Percentiles rank a stretch among this genome's conserved stretches.
Conservation (phyloP, 2,329 filamentous ascomycete genomes). For the Orbilia quercus region DNA sequence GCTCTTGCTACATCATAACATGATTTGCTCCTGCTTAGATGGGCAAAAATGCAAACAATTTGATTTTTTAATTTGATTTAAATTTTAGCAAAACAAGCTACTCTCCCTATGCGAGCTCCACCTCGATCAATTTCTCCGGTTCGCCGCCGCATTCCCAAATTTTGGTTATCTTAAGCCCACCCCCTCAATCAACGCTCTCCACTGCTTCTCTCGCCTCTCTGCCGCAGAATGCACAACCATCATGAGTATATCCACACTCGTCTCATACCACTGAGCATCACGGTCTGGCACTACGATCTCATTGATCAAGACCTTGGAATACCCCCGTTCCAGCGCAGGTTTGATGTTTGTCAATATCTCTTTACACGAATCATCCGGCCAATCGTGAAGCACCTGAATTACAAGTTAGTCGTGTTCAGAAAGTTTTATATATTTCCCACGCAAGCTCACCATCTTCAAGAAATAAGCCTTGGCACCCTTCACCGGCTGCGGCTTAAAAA, state of each 20-base stretch:
- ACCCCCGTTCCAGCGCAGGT: conserved; percentile 61
- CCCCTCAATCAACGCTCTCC: conserved; percentile 61
- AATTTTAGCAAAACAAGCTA: not conserved
- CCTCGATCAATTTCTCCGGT: conserved; percentile 16
- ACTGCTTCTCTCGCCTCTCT: conserved; percentile 64
- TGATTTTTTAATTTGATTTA: no score
- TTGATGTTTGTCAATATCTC: conserved; percentile 62
- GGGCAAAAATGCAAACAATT: no score
- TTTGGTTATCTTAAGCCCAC: conserved; percentile 62
- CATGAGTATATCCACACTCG: conserved; percentile 64
- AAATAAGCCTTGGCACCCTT: conserved; percentile 45
- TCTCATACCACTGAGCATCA: conserved; percentile 61
- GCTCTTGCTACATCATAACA: no score
- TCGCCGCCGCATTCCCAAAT: conserved; percentile 59
- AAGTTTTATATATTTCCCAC: not conserved
- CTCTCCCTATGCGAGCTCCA: conserved; percentile 8
- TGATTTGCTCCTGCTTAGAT: no score
- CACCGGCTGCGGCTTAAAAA: conserved; percentile 62
- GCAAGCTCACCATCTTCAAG: conserved; percentile 12
- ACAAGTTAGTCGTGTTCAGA: no score
- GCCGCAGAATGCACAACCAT: conserved; percentile 62
- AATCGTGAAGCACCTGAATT: conserved; percentile 64
- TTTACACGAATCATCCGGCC: conserved; percentile 61
- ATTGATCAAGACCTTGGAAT: conserved; percentile 65
- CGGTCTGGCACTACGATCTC: conserved; percentile 64